A percentile compares a stretch with the other conserved stretches of the same genome.
Evolutionary conservation across 2,329 filamentous ascomycete species (phyloP).

Genomic region (Aspergillus caelatus): DNA sequence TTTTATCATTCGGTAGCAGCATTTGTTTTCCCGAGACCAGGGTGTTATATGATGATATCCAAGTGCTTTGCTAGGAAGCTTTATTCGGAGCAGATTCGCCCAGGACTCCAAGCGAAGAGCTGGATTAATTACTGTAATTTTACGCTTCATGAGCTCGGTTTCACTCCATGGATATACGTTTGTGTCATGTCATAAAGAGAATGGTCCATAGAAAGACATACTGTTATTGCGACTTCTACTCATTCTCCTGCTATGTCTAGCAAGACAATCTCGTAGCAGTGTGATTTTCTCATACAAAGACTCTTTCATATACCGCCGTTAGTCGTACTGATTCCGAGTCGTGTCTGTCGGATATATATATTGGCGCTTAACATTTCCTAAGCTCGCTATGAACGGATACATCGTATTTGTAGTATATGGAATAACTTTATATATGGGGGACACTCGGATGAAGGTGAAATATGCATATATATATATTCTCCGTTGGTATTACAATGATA

Average conservation of each 20-base stretch:
- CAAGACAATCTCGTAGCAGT: too few species aligned
- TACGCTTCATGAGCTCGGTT: constrained; percentile 18
- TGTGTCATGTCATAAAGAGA: background rate
- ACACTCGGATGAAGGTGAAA: too few species aligned
- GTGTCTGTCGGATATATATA: too few species aligned
- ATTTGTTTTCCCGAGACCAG: constrained; percentile 8
- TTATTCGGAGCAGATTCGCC: constrained; percentile 4
- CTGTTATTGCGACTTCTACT: background rate
- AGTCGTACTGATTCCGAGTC: too few species aligned
- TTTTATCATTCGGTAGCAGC: constrained; percentile 4
- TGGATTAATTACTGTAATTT: constrained; percentile 26
- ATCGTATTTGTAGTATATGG: too few species aligned
- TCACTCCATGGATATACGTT: constrained; percentile 12
- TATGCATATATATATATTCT: too few species aligned
- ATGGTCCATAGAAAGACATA: constrained; percentile 1
- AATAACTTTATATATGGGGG: too few species aligned
- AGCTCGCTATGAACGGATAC: too few species aligned
- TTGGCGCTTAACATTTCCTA: too few species aligned
- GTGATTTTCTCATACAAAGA: too few species aligned
- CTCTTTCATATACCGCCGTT: too few species aligned
- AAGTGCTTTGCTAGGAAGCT: background rate
- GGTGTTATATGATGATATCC: constrained; percentile 2
- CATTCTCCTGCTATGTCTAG: background rate
- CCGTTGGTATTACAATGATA: too few species aligned
- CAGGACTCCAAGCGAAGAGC: constrained; percentile 13